Base-by-base conservation (phyloP, 495 filamentous ascomycete species). In the Penicillium goetzii region DNA sequence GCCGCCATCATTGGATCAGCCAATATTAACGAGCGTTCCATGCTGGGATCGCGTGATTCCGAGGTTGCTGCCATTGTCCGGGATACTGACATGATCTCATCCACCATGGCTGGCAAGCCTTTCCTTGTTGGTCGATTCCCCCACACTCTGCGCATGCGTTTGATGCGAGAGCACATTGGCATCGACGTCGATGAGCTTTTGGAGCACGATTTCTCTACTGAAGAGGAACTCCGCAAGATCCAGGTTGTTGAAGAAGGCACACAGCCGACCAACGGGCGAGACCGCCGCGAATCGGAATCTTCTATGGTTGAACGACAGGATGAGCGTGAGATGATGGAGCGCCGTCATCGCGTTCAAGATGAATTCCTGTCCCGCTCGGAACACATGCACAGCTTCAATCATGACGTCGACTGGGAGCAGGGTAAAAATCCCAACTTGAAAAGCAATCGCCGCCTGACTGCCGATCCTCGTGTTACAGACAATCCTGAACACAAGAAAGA, bases 21-120 rank as follows among this genome's bases (percentile, higher is more conserved):
- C 30, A 99, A 99, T 72, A 99, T 99, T 80, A 99, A 99, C 70
- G 95, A 99, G 72, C 90, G 95, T 32, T 97, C 93, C 14, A 94
- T 99, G 92, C 72, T 97, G 23, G 95, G 95, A 38, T 86, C 85
- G 19, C 83, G 96, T 64, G 95, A 99, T 74, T 97, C 92, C 1
- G 95, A 99, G 72, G 89, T 91, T 56, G 96, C 96, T 4, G 87
- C 94, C 7, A 83, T 99, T 21, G 91, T 99, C 41, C 85, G 93
- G 51, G 95, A 99, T 76, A 96, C 91, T 1, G 92, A 97, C 68
- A 92, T 97, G 88, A 86, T 97, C 55, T 88, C 87, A 83, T 97
- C 92, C 17, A 91, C 85, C 50, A 98, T 99, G 95, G 92, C 85
- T 45, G 93, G 92, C 14, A 81, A 89, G 63, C 89, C 92, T 10